Conservation (phyloP, 148 eudicot genomes). For the Amaranthus hypochondriacus region DNA sequence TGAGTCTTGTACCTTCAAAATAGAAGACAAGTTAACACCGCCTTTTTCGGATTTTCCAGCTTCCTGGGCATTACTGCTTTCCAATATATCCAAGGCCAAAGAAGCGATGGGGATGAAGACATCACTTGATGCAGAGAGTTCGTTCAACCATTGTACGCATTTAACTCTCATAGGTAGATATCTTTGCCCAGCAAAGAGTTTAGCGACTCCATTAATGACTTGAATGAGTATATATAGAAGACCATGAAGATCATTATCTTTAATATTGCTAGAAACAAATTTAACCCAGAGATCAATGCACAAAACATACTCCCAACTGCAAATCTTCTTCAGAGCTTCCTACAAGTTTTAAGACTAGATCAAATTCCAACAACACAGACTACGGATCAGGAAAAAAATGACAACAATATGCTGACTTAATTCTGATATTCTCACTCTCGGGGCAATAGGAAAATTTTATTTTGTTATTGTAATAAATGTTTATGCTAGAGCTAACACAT, state of each 20-base stretch:
- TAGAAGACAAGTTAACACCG: conserved; percentile 35
- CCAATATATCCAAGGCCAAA: conserved; percentile 63
- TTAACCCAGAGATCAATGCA: conserved; percentile 86
- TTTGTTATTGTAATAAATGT: background rate
- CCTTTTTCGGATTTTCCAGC: conserved; percentile 46
- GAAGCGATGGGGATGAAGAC: conserved; percentile 73
- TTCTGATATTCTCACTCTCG: background rate
- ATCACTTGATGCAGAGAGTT: conserved; percentile 63
- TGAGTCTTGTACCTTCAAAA: conserved; percentile 52
- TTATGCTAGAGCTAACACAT: background rate
- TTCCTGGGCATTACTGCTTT: conserved; percentile 57
- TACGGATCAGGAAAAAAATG: background rate
- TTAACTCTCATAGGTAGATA: conserved; percentile 69
- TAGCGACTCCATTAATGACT: conserved; percentile 68
- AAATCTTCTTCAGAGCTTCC: conserved; percentile 79
- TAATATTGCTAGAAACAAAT: conserved; percentile 53
- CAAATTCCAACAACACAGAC: background rate
- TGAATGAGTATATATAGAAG: conserved; percentile 50
- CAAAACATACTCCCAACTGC: conserved; percentile 74
- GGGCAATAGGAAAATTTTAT: too few species aligned
- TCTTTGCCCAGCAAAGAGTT: conserved; percentile 69
- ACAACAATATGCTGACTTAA: background rate
- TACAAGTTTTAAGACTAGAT: conserved; percentile 22
- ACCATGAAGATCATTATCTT: conserved; percentile 58
- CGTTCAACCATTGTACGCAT: conserved; percentile 85